These are phyloP conservation scores for Pseudogymnoascus sp. DNA, from an alignment of 2,329 filamentous ascomycete genomes.

Conservation along the genomic window DNA sequence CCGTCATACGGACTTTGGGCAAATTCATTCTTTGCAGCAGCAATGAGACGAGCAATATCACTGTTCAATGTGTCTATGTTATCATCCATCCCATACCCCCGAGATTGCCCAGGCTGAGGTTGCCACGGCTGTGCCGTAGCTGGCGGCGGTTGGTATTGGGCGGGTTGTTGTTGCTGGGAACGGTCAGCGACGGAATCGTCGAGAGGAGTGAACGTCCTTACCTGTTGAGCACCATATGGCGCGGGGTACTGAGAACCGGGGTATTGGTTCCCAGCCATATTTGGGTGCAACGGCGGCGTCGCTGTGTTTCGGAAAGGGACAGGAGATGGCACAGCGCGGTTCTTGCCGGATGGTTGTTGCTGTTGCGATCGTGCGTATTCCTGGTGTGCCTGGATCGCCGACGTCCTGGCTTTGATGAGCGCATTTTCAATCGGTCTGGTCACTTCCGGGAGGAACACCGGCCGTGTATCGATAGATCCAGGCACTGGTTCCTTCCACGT, in stretches of 20 bases:
- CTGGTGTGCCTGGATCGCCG: slow-evolving; percentile 53
- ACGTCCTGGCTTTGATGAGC: slow-evolving; percentile 68
- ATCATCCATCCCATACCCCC: slow-evolving; percentile 37
- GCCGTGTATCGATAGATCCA: slow-evolving; percentile 83
- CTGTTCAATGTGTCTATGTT: slow-evolving; percentile 69
- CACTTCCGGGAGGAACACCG: slow-evolving; percentile 82
- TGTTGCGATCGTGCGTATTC: slow-evolving; percentile 49
- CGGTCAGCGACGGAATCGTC: not conserved
- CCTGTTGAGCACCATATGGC: slow-evolving; percentile 24
- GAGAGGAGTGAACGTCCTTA: slow-evolving; percentile 17
- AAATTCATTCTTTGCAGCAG: slow-evolving; percentile 65
- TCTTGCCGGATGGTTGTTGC: slow-evolving; percentile 38
- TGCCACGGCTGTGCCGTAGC: slow-evolving; percentile 30
- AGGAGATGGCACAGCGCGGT: slow-evolving; percentile 45
- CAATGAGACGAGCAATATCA: slow-evolving; percentile 75
- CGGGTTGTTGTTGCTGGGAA: slow-evolving; percentile 25
- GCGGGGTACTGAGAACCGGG: slow-evolving; percentile 20
- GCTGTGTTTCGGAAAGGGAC: slow-evolving; percentile 64
- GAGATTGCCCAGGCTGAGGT: slow-evolving; percentile 23
- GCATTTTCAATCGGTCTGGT: slow-evolving; percentile 91
- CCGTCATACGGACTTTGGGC: slow-evolving; percentile 68
- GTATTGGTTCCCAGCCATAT: slow-evolving; percentile 30
- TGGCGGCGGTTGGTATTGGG: slow-evolving; percentile 34
- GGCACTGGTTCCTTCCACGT: slow-evolving; percentile 98
- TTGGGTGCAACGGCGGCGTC: slow-evolving; percentile 55